These are phyloP conservation scores for Arthromyces matolae DNA, from an alignment of 768 basidiomycete species.

Conservation along the genomic window DNA sequence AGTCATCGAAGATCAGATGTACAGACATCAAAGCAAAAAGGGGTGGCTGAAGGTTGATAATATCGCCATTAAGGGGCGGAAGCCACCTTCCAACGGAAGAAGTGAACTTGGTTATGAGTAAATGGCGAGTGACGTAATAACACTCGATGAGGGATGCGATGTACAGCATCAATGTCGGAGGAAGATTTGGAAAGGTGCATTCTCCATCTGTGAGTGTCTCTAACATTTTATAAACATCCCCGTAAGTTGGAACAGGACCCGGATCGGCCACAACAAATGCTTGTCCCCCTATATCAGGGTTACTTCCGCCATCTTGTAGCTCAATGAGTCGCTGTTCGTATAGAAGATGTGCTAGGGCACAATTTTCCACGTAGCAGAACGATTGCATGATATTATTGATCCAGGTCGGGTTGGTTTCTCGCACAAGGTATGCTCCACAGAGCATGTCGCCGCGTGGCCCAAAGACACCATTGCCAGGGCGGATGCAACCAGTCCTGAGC, in stretches of 20 bases:
- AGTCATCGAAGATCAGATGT: conserved; percentile 63
- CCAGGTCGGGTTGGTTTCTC: conserved; percentile 63
- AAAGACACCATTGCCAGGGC: conserved; percentile 77
- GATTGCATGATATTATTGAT: conserved; percentile 53
- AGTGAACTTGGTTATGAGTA: conserved; percentile 29
- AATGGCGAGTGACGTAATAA: conserved; percentile 46
- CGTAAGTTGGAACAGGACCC: conserved; percentile 57
- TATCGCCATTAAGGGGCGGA: conserved; percentile 44
- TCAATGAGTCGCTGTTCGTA: conserved; percentile 74
- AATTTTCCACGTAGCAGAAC: conserved; percentile 75
- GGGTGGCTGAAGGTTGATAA: conserved; percentile 57
- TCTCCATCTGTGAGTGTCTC: conserved; percentile 54
- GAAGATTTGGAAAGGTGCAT: conserved; percentile 50
- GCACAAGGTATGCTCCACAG: conserved; percentile 59
- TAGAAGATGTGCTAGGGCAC: conserved; percentile 63
- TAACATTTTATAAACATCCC: conserved; percentile 58
- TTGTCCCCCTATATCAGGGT: conserved; percentile 71
- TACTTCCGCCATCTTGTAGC: conserved; percentile 24
- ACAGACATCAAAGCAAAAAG: conserved; percentile 50
- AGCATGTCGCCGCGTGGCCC: conserved; percentile 74
- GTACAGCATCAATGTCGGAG: conserved; percentile 62
- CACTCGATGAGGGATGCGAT: conserved; percentile 57
- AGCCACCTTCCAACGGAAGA: conserved; percentile 34
- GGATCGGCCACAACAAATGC: conserved; percentile 66
- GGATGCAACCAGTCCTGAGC: conserved; percentile 67